Evolutionary conservation across 306 rosid genomes (phyloP).

Genomic region (Prosopis cineraria): DNA sequence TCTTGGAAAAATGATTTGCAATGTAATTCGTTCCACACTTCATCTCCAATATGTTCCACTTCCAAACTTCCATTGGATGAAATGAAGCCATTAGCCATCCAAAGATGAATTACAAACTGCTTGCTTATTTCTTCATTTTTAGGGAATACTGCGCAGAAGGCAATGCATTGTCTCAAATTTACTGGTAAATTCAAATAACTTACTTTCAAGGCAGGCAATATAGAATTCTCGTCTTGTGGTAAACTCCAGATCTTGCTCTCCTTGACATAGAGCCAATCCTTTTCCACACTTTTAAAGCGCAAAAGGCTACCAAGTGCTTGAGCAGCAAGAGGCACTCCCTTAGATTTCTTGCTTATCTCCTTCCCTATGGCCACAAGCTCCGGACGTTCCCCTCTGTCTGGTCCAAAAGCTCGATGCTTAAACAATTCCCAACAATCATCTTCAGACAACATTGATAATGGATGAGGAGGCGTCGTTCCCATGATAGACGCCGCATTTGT

Average conservation of each 20-base stretch:
- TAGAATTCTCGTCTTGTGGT: background rate
- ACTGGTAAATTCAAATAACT: constrained; percentile 19
- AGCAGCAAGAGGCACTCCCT: background rate
- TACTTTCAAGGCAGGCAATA: constrained; percentile 14
- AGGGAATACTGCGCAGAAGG: constrained; percentile 16
- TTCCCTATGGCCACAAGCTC: background rate
- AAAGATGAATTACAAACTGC: background rate
- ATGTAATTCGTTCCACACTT: constrained; percentile 21
- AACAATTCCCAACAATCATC: constrained; percentile 45
- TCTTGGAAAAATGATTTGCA: constrained; percentile 34
- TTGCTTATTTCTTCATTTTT: background rate
- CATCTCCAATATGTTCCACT: constrained; percentile 27
- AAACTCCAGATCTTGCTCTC: constrained; percentile 1
- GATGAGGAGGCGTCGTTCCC: constrained; percentile 22
- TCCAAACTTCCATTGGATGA: background rate
- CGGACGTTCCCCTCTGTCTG: background rate
- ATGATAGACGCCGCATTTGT: constrained; percentile 26
- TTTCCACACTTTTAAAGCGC: background rate
- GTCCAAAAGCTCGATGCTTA: constrained; percentile 35
- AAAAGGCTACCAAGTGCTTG: background rate
- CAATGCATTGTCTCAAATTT: constrained; percentile 18
- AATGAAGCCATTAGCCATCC: constrained; percentile 44
- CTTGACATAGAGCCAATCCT: background rate
- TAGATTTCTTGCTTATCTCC: background rate
- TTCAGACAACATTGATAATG: constrained; percentile 27